Conservation (phyloP, 495 filamentous ascomycete genomes). For the Echria macrotheca region DNA sequence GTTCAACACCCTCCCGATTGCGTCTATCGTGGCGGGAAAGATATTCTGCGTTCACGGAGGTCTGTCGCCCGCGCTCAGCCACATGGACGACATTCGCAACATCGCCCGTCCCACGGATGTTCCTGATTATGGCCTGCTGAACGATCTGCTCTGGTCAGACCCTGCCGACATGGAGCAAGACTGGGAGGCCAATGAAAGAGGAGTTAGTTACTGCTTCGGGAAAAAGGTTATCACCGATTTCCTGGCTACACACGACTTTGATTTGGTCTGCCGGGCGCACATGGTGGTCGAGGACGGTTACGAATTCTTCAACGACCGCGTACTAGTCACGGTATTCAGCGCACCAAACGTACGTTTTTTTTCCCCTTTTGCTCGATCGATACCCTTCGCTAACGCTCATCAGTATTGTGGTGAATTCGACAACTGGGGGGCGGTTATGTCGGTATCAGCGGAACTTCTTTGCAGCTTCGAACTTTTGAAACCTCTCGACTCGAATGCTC, state of each 20-base stretch:
- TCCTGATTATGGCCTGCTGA: slow-evolving; percentile 92
- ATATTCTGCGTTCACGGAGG: slow-evolving; percentile 99
- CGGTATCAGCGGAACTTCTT: slow-evolving; percentile 84
- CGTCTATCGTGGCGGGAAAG: slow-evolving; percentile 93
- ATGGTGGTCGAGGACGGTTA: slow-evolving; percentile 99
- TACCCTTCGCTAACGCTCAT: slow-evolving; percentile 5
- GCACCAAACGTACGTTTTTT: slow-evolving; percentile 77
- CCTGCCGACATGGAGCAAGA: slow-evolving; percentile 96
- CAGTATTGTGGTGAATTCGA: slow-evolving; percentile 99
- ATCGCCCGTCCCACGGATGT: slow-evolving; percentile 96
- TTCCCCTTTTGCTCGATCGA: not conserved
- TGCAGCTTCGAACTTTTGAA: slow-evolving; percentile 98
- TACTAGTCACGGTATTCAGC: slow-evolving; percentile 95
- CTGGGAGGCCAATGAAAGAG: slow-evolving; percentile 96
- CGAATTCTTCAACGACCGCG: slow-evolving; percentile 95
- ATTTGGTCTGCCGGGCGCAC: slow-evolving; percentile 93
- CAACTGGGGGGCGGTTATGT: slow-evolving; percentile 99
- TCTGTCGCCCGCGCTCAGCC: slow-evolving; percentile 81
- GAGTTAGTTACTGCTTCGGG: slow-evolving; percentile 97
- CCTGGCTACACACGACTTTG: slow-evolving; percentile 90
- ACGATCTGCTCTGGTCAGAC: slow-evolving; percentile 96
- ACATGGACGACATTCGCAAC: slow-evolving; percentile 98
- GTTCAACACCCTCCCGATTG: slow-evolving; percentile 95
- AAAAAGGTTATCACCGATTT: slow-evolving; percentile 99
- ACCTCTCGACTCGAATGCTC: slow-evolving; percentile 88